These are phyloP conservation scores for Diplodia intermedia DNA, from an alignment of 2,329 filamentous ascomycete genomes.

Conservation along the genomic window DNA sequence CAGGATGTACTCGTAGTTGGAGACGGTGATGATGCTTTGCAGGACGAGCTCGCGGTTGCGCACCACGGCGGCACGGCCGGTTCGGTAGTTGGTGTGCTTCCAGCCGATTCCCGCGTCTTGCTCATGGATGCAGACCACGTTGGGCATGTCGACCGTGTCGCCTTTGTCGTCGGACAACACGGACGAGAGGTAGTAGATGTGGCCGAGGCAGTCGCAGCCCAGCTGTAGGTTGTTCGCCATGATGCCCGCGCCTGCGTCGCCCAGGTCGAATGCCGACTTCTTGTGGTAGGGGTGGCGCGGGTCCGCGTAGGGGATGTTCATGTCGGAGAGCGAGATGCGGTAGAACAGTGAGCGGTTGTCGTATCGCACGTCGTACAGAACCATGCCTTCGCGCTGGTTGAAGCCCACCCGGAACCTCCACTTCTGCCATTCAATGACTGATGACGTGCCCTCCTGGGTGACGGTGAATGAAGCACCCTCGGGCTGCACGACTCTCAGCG, in stretches of 20 bases:
- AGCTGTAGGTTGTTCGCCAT: constrained; percentile 74
- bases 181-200: constrained; percentile 71
- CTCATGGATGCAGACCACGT: constrained; percentile 73
- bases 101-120: constrained; percentile 73
- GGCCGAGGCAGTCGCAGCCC: constrained; percentile 73
- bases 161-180: constrained; percentile 67
- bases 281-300: constrained; percentile 72
- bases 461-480: constrained; percentile 69
- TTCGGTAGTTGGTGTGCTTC: constrained; percentile 76
- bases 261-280: constrained; percentile 74
- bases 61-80: constrained; percentile 67
- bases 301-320: constrained; percentile 69
- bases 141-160: constrained; percentile 65
- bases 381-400: constrained; percentile 73
- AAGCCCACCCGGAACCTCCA: constrained; percentile 74
- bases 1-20: constrained; percentile 77
- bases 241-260: constrained; percentile 69
- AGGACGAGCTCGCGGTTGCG: constrained; percentile 71
- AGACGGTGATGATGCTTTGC: constrained; percentile 73
- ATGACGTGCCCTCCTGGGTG: constrained; percentile 60
- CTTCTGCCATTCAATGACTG: constrained; percentile 69
- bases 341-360: constrained; percentile 71
- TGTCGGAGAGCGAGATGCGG: constrained; percentile 69
- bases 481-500: constrained; percentile 68
- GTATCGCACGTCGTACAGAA: constrained; percentile 71